phyloP scores from a whole-genome alignment of 768 basidiomycete genomes.

The Psilocybe azurescens region DNA sequence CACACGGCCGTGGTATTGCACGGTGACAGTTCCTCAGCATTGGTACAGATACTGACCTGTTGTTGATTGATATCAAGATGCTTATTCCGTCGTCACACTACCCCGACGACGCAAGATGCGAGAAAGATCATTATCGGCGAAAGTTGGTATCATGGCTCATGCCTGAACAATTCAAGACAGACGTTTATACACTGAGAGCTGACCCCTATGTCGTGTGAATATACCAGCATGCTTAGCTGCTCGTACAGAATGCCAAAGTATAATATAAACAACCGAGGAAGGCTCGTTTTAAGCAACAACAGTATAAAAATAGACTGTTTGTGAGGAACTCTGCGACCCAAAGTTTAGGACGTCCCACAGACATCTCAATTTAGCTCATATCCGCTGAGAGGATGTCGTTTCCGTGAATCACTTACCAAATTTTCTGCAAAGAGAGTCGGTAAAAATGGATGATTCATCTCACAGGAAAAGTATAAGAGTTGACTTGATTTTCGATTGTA shows the following conservation, averaged over 20 bases:
- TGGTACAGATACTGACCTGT: neutral
- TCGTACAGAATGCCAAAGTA: neutral
- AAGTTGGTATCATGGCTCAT: too few relatives aligned
- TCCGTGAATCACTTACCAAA: neutral
- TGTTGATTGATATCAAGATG: neutral
- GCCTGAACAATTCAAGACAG: too few relatives aligned
- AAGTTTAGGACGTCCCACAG: neutral
- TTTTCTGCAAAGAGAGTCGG: neutral
- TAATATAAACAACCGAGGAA: neutral
- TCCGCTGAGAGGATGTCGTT: neutral
- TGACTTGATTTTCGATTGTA: neutral
- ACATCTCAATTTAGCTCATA: neutral
- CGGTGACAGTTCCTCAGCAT: neutral
- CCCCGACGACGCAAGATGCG: too few relatives aligned
- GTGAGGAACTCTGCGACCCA: neutral
- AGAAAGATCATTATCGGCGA: too few relatives aligned
- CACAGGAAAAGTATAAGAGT: slow-evolving; percentile 16
- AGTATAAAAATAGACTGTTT: neutral
- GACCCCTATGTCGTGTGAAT: too few relatives aligned
- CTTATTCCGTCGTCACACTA: neutral
- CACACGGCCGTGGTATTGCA: neutral
- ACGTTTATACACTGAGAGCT: too few relatives aligned
- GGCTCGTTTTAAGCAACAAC: neutral
- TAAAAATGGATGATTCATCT: slow-evolving; percentile 3
- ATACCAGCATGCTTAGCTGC: too few relatives aligned